Base-by-base conservation (phyloP, 2,329 filamentous ascomycete species). In the Bipolaris zeicola region DNA sequence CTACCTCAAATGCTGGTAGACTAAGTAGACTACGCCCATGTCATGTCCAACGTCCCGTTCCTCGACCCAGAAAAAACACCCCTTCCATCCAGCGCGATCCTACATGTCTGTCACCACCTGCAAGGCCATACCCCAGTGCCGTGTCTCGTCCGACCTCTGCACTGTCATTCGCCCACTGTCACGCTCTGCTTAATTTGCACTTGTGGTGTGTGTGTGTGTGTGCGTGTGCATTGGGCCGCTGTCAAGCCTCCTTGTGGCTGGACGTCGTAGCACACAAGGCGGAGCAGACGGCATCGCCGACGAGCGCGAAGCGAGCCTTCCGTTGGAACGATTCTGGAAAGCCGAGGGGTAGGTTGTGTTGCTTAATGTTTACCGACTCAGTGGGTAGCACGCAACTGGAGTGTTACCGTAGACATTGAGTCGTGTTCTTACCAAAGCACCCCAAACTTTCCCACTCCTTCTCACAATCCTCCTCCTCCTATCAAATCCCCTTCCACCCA, bases 81-180 rank as follows among this genome's bases (percentile, higher is more conserved):
- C 20, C 38, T 24, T 41, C 56, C 37, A 48, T 45, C 44, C 52
- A 46, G 16, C 33, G 38, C 18, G 26, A 26, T 22, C 52, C 57
- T 61, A 61, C 61, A 48, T 57, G 53, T 58, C 52, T 50, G 42
- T 50, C 49, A 38, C 52, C 24, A 13, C 20, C 50, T 64, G 58
- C 60, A 60, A 41, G 48, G 16, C 41, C 33, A 22, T 34, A 50
- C 41, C 56, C 55, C 54, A 41, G 55, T 51, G 54, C 56, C 51
- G 53, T 57, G 55, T 57, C 57, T 41, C 49, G n/a, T 13, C 20
- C 31, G 47, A n/a, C 45, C 51, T 60, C 48, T 42, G 16, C 26
- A 33, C 18, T 22, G 52, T 26, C 28, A 63, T 62, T 65, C 59
- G 59, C 43, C 50, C 18, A 50, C 20, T 11, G 43, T 24, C 14